These are phyloP conservation scores for Pestalotiopsis sp. DNA, from an alignment of 2,329 filamentous ascomycete genomes.

Conservation along the genomic window DNA sequence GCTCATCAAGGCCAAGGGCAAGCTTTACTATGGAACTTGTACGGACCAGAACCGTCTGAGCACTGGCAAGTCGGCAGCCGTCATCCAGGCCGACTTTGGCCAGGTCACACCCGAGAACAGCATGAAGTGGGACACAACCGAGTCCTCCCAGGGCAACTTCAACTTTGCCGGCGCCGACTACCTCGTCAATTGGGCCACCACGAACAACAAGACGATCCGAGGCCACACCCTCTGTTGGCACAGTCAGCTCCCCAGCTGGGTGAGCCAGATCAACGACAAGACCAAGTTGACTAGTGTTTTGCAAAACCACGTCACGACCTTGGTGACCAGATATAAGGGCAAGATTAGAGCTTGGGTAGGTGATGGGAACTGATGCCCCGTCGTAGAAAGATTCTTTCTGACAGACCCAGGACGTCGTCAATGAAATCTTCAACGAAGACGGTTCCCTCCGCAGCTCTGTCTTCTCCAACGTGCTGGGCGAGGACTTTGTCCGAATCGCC, in stretches of 20 bases:
- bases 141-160: slow-evolving; percentile 46
- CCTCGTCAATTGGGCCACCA: slow-evolving; percentile 57
- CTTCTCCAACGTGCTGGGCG: slow-evolving; percentile 68
- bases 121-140: slow-evolving; percentile 65
- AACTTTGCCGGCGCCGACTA: slow-evolving; percentile 57
- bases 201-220: slow-evolving; percentile 59
- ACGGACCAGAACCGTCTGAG: slow-evolving; percentile 55
- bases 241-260: slow-evolving; percentile 59
- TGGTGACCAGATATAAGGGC: slow-evolving; percentile 61
- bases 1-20: slow-evolving; percentile 61
- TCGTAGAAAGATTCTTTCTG: neutral
- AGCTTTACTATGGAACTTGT: slow-evolving; percentile 63
- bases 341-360: slow-evolving; percentile 47
- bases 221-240: slow-evolving; percentile 70
- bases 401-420: slow-evolving; percentile 53
- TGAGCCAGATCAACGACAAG: slow-evolving; percentile 41
- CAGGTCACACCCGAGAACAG: slow-evolving; percentile 68
- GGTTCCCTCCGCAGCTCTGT: slow-evolving; percentile 60
- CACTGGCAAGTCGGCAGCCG: slow-evolving; percentile 48
- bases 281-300: slow-evolving; percentile 52
- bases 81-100: slow-evolving; percentile 63
- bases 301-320: slow-evolving; percentile 57
- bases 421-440: slow-evolving; percentile 65
- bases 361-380: neutral
- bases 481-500: slow-evolving; percentile 68